Conservation (phyloP, 2,329 filamentous ascomycete species). For the Trichoderma atrobrunneum region DNA sequence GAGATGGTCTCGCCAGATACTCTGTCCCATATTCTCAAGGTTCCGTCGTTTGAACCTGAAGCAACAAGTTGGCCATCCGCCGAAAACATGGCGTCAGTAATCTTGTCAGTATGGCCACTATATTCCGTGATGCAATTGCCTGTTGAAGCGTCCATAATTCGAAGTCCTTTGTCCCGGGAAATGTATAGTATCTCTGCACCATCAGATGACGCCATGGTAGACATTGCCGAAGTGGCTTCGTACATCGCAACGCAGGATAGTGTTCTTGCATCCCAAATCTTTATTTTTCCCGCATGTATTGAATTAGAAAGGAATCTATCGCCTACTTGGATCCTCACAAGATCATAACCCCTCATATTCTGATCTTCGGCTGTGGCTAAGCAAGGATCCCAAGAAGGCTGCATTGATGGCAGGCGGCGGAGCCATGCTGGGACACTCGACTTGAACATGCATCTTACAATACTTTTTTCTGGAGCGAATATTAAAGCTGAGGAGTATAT, state of each 20-base stretch:
- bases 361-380: neutral
- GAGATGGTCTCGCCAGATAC: neutral
- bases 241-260: neutral
- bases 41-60: neutral
- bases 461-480: constrained; percentile 26
- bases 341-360: too few species aligned
- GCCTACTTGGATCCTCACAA: too few species aligned
- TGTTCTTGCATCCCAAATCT: neutral
- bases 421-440: constrained; percentile 23
- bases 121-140: neutral
- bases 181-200: neutral
- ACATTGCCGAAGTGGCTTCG: too few species aligned
- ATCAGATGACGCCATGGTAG: neutral
- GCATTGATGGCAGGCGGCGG: neutral
- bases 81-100: constrained; percentile 1
- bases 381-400: neutral
- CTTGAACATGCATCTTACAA: constrained; percentile 19
- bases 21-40: neutral
- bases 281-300: too few species aligned
- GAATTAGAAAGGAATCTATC: neutral
- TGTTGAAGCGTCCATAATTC: neutral
- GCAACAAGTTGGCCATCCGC: neutral
- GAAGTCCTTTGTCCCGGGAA: neutral
- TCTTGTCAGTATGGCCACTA: neutral
- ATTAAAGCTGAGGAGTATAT: constrained; percentile 28